phyloP scores from a whole-genome alignment of 768 basidiomycete species.

The Phaeolepiota aurea region DNA sequence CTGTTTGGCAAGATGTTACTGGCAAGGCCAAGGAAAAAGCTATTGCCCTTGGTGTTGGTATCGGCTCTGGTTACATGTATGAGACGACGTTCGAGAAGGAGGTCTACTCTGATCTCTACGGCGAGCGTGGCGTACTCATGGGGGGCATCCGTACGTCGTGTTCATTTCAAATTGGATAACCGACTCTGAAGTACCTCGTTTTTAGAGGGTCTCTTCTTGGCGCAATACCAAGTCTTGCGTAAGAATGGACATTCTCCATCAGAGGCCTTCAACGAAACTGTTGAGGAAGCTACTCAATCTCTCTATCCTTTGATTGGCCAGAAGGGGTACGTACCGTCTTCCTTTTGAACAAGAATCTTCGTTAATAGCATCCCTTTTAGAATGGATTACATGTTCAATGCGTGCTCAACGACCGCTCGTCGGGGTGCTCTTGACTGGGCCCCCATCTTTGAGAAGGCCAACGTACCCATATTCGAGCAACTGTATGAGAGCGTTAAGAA shows the following conservation, averaged over 20 bases:
- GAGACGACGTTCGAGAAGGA: slow-evolving; percentile 99
- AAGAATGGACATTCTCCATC: slow-evolving; percentile 95
- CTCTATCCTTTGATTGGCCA: slow-evolving; percentile 95
- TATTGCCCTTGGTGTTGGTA: slow-evolving; percentile 84
- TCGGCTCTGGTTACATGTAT: slow-evolving; percentile 97
- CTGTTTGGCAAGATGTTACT: slow-evolving; percentile 96
- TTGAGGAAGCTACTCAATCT: slow-evolving; percentile 99
- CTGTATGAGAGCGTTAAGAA: slow-evolving; percentile 93
- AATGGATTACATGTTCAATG: slow-evolving; percentile 99
- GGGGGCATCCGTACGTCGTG: slow-evolving; percentile 78
- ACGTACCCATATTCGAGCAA: slow-evolving; percentile 88
- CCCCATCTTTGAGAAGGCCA: slow-evolving; percentile 90
- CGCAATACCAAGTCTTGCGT: slow-evolving; percentile 96
- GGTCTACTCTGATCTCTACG: slow-evolving; percentile 98
- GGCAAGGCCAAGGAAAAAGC: slow-evolving; percentile 98
- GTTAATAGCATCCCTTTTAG: slow-evolving; percentile 27
- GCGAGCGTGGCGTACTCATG: slow-evolving; percentile 99
- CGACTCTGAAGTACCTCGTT: slow-evolving; percentile 4
- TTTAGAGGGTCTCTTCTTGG: slow-evolving; percentile 94
- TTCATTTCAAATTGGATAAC: not conserved
- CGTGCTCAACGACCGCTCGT: slow-evolving; percentile 98
- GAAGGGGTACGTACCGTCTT: slow-evolving; percentile 57
- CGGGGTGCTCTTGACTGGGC: slow-evolving; percentile 99
- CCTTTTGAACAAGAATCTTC: slow-evolving; percentile 1
- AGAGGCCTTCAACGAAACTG: slow-evolving; percentile 99